Percentiles rank a stretch among this genome's conserved stretches.
Evolutionary conservation across 2,329 filamentous ascomycete genomes (phyloP).

Genomic region (Lasiodiplodia sp.): DNA sequence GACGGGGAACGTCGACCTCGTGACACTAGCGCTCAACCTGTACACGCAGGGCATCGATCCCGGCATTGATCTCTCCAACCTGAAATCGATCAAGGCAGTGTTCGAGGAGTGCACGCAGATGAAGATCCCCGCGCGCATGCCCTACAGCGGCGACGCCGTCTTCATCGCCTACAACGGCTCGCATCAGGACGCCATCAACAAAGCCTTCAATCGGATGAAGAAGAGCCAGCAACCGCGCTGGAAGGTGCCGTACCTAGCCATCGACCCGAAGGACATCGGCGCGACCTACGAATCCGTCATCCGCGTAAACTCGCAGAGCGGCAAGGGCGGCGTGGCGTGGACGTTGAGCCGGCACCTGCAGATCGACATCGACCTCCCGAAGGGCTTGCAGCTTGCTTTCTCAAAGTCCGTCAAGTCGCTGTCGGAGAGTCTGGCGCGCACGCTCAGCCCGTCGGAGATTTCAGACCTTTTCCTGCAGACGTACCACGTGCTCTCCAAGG

Average conservation of each 20-base stretch:
- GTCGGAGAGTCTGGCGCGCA: slow-evolving; percentile 81
- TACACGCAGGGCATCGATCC: slow-evolving; percentile 92
- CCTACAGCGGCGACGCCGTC: slow-evolving; percentile 88
- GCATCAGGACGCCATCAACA: slow-evolving; percentile 96
- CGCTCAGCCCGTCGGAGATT: slow-evolving; percentile 85
- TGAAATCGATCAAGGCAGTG: slow-evolving; percentile 82
- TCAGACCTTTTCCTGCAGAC: slow-evolving; percentile 85
- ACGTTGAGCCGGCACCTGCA: slow-evolving; percentile 92
- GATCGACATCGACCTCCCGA: slow-evolving; percentile 51
- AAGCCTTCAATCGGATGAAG: slow-evolving; percentile 77
- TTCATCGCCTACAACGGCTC: slow-evolving; percentile 90
- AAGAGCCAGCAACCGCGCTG: slow-evolving; percentile 67
- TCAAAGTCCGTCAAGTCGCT: slow-evolving; percentile 82
- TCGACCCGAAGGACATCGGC: slow-evolving; percentile 92
- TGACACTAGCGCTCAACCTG: slow-evolving; percentile 89
- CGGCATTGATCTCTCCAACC: slow-evolving; percentile 88
- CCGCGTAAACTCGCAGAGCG: slow-evolving; percentile 94
- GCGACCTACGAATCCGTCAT: slow-evolving; percentile 98
- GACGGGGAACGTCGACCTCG: slow-evolving; percentile 93
- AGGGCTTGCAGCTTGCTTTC: slow-evolving; percentile 81
- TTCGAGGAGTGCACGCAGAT: slow-evolving; percentile 96
- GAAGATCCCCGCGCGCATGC: slow-evolving; percentile 85
- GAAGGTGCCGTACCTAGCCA: slow-evolving; percentile 89
- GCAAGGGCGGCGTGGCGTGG: slow-evolving; percentile 94
- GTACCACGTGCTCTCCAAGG: slow-evolving; percentile 81